Conservation (phyloP, 768 basidiomycete genomes). For the Gloeostereum incarnatum region DNA sequence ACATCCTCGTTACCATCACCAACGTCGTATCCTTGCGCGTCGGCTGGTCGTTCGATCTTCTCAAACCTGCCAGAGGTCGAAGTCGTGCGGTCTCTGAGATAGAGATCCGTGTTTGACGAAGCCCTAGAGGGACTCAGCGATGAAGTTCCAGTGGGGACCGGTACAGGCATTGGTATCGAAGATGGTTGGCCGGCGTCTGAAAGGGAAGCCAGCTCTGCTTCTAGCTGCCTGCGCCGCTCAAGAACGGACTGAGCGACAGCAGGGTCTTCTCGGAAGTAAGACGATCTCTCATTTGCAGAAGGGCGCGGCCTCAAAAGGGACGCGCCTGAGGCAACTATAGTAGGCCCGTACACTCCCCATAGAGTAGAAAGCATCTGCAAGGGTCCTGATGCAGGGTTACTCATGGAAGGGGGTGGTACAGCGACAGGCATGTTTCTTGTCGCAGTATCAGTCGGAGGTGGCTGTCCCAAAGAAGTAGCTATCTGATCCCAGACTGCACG, state of each 20-base stretch:
- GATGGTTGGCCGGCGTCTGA: slow-evolving; percentile 12
- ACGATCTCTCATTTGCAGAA: not conserved
- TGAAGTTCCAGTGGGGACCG: slow-evolving; percentile 19
- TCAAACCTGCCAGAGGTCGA: slow-evolving; percentile 42
- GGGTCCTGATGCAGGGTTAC: slow-evolving; percentile 53
- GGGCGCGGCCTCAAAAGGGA: slow-evolving; percentile 45
- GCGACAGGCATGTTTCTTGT: slow-evolving; percentile 1
- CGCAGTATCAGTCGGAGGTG: slow-evolving; percentile 9
- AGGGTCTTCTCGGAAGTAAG: slow-evolving; percentile 3
- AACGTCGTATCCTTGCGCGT: slow-evolving; percentile 55
- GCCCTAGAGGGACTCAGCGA: slow-evolving; percentile 23
- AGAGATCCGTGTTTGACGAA: slow-evolving; percentile 30
- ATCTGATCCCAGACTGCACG: slow-evolving; percentile 61
- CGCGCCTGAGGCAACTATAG: slow-evolving; percentile 58
- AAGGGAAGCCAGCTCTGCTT: slow-evolving; percentile 51
- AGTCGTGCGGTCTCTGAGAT: slow-evolving; percentile 34
- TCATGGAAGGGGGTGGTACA: slow-evolving; percentile 29
- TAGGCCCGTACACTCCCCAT: slow-evolving; percentile 75
- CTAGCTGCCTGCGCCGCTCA: slow-evolving; percentile 40
- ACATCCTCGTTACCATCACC: slow-evolving; percentile 8
- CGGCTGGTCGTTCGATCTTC: slow-evolving; percentile 65
- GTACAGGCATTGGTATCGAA: slow-evolving; percentile 21
- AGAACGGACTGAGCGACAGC: slow-evolving; percentile 22
- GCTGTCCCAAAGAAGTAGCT: slow-evolving; percentile 37
- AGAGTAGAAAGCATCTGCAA: slow-evolving; percentile 55